Evolutionary conservation across 139 green algal species (phyloP).

Genomic region (Tetratostichococcus sp.): DNA sequence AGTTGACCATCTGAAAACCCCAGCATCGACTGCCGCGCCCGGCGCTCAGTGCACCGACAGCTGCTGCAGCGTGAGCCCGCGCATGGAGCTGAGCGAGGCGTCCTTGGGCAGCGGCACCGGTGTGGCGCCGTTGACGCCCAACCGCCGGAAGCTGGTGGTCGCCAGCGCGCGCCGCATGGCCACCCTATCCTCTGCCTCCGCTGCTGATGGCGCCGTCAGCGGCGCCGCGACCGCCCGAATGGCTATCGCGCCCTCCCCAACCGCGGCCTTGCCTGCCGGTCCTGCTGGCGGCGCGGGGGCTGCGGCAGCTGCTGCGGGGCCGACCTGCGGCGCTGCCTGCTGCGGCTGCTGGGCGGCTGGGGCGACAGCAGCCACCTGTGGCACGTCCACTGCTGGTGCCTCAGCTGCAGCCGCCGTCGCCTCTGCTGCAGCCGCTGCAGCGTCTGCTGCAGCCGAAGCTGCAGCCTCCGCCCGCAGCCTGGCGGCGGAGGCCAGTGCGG

Average conservation of each 20-base stretch:
- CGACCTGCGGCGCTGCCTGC: too few species aligned
- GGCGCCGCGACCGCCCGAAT: background rate
- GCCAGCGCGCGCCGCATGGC: background rate
- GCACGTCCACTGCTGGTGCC: too few species aligned
- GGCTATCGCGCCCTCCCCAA: background rate
- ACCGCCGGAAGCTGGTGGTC: background rate
- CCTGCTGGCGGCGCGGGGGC: too few species aligned
- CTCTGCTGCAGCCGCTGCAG: too few species aligned
- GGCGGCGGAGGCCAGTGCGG: background rate
- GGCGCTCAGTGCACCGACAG: background rate
- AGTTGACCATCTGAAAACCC: too few species aligned
- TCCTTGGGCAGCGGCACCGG: too few species aligned
- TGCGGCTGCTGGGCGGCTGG: background rate
- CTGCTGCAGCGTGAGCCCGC: background rate
- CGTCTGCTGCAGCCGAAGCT: too few species aligned
- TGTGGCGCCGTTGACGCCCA: background rate
- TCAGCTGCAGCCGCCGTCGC: too few species aligned
- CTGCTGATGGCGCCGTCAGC: background rate
- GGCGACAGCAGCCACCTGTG: too few species aligned
- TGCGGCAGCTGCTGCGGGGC: too few species aligned
- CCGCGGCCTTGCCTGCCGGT: too few species aligned
- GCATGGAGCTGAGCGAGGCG: background rate
- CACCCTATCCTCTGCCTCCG: background rate
- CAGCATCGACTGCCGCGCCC: too few species aligned
- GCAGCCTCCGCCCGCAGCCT: background rate